These are phyloP conservation scores for Podospora pseudopauciseta DNA, from an alignment of 495 filamentous ascomycete species.

Conservation along the genomic window DNA sequence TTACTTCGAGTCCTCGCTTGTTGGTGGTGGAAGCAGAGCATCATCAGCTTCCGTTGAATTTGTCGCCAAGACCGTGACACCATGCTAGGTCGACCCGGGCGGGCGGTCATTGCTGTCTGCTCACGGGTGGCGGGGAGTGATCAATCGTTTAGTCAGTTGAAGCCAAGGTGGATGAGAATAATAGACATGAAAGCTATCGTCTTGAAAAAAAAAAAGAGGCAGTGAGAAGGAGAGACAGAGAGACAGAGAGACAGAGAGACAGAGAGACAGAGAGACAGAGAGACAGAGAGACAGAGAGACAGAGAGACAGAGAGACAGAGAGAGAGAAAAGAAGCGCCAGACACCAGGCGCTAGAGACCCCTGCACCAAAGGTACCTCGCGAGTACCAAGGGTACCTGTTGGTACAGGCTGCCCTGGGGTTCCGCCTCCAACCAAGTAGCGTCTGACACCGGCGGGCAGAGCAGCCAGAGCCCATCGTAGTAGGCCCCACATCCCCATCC, in stretches of 20 bases:
- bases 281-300: neutral
- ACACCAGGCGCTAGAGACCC: neutral
- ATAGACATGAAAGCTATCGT: too few species aligned
- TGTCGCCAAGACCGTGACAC: neutral
- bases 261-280: neutral
- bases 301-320: neutral
- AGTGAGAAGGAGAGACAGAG: too few species aligned
- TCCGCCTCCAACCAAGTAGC: constrained; percentile 22
- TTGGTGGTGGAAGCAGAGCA: neutral
- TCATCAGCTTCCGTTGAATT: neutral
- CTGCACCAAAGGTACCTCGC: neutral
- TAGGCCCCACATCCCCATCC: constrained; percentile 20
- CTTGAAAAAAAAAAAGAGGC: too few species aligned
- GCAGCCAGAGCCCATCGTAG: constrained; percentile 7
- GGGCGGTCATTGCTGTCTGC: neutral
- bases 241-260: neutral
- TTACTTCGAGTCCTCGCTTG: neutral
- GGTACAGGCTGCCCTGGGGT: constrained; percentile 19
- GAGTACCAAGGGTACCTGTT: constrained; percentile 18
- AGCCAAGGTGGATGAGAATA: too few species aligned
- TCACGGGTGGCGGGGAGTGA: too few species aligned
- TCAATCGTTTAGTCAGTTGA: too few species aligned
- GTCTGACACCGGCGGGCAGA: constrained; percentile 23
- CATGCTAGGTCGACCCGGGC: neutral
- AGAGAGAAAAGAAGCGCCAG: neutral